Conservation (phyloP, 2,329 filamentous ascomycete species). For the Aureobasidium melanogenum region DNA sequence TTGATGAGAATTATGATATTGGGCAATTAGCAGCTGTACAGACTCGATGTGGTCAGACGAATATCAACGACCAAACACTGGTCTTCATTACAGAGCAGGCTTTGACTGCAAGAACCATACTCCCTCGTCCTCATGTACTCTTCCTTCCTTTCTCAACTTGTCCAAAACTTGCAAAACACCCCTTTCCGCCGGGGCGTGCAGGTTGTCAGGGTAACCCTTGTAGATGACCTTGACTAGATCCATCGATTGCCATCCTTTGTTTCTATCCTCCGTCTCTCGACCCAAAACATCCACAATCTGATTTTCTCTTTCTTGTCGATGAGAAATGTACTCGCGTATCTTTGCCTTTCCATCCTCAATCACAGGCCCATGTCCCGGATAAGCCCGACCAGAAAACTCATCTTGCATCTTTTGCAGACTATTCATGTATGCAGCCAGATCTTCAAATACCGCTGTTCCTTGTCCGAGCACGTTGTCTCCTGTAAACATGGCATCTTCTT, state of each 20-base stretch:
- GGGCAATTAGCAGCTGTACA: not conserved
- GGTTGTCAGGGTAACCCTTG: constrained; percentile 61
- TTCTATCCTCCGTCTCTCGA: constrained; percentile 19
- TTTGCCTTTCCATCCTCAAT: constrained; percentile 63
- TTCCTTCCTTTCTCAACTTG: constrained; percentile 70
- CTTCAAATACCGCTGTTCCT: constrained; percentile 77
- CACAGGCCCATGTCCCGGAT: constrained; percentile 80
- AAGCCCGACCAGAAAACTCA: constrained; percentile 58
- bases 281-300: constrained; percentile 61
- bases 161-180: constrained; percentile 70
- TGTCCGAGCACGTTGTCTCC: constrained; percentile 85
- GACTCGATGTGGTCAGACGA: not conserved
- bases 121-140: constrained; percentile 16
- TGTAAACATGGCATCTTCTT: constrained; percentile 77
- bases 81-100: not conserved
- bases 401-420: constrained; percentile 62
- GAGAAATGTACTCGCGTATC: constrained; percentile 73
- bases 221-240: constrained; percentile 88
- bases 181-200: constrained; percentile 66
- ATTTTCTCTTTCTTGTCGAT: constrained; percentile 69
- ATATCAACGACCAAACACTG: not conserved
- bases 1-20: not conserved
- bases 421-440: constrained; percentile 58
- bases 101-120: constrained; percentile 8
- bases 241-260: constrained; percentile 55